Evolutionary conservation across 129 eudicot species (phyloP).

Genomic region (Saussurea involucrata): DNA sequence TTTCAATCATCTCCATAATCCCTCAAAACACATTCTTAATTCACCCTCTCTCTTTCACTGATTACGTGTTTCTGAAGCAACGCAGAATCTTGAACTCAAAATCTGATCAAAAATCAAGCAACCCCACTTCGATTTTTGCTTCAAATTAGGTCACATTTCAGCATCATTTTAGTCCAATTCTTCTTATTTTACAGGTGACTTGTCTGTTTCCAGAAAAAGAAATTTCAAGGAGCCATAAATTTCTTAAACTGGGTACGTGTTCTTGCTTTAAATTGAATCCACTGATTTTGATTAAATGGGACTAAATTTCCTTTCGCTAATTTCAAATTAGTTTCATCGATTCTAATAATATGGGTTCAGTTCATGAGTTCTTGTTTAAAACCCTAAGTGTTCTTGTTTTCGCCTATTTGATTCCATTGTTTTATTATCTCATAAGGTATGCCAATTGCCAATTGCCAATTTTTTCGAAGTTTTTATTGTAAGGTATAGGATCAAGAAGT

Average conservation of each 20-base stretch:
- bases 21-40: neutral
- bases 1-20: neutral
- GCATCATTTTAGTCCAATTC: neutral
- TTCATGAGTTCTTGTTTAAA: slow-evolving; percentile 18
- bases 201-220: neutral
- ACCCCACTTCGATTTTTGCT: neutral
- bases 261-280: neutral
- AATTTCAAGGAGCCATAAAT: neutral
- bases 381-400: slow-evolving; percentile 21
- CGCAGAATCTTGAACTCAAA: neutral
- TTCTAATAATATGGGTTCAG: slow-evolving; percentile 23
- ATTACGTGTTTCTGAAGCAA: neutral
- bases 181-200: neutral
- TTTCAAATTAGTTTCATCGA: neutral
- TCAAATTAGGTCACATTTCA: neutral
- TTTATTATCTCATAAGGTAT: slow-evolving; percentile 52
- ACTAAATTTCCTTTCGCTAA: neutral
- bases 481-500: too few species aligned
- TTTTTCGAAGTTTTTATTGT: too few species aligned
- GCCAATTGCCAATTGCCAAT: neutral
- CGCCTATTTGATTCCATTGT: slow-evolving; percentile 31
- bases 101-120: neutral
- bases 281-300: neutral
- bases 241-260: neutral
- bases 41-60: too few species aligned